Conservation (phyloP, 306 rosid species). For the Abrus precatorius region DNA sequence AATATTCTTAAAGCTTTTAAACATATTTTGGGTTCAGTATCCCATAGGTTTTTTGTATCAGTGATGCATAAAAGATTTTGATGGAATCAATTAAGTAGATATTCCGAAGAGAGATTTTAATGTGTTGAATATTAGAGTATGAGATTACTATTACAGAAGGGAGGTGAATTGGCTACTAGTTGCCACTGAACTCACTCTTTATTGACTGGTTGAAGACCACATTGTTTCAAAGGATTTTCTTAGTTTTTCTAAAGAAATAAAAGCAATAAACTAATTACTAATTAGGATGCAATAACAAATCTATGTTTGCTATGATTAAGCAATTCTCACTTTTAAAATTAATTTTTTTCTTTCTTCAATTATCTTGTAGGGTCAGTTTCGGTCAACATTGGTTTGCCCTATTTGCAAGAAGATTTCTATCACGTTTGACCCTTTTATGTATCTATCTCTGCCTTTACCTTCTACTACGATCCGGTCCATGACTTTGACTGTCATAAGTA, state of each 20-base stretch:
- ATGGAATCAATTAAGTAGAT: slow-evolving; percentile 34
- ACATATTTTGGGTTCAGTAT: slow-evolving; percentile 2
- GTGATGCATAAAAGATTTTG: not conserved
- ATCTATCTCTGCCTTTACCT: slow-evolving; percentile 86
- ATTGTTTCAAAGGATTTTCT: not conserved
- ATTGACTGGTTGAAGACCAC: slow-evolving; percentile 35
- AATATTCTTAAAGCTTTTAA: not conserved
- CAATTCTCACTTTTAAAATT: slow-evolving; percentile 21
- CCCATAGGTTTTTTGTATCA: not conserved
- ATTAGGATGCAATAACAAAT: slow-evolving; percentile 23
- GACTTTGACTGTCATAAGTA: slow-evolving; percentile 72
- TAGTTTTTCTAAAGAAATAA: slow-evolving; percentile 6
- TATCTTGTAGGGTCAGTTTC: slow-evolving; percentile 79
- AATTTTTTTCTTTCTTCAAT: slow-evolving; percentile 37
- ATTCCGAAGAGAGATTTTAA: slow-evolving; percentile 4
- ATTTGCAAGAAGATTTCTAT: slow-evolving; percentile 76
- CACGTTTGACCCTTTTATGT: slow-evolving; percentile 95
- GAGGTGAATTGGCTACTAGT: slow-evolving; percentile 26
- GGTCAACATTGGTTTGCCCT: slow-evolving; percentile 85
- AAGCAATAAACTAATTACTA: not conserved
- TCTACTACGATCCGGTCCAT: slow-evolving; percentile 72
- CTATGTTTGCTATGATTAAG: slow-evolving; percentile 17
- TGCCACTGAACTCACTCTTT: slow-evolving; percentile 19
- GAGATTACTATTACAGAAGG: slow-evolving; percentile 23
- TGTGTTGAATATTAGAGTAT: slow-evolving; percentile 21